Conservation (phyloP, 768 basidiomycete genomes). For the Leccinum rimulosum region DNA sequence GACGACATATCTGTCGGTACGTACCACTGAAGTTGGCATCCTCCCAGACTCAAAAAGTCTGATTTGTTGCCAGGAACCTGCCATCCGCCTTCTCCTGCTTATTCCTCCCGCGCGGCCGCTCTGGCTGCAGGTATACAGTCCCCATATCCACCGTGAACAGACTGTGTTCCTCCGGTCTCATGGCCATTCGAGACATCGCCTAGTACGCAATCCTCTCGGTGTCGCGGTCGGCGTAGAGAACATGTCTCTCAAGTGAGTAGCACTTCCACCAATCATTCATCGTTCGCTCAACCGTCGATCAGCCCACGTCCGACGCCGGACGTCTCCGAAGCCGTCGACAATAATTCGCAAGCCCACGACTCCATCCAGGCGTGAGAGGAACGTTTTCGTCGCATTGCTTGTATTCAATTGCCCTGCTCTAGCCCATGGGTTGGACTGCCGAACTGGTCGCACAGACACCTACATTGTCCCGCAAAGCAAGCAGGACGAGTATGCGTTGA, state of each 20-base stretch:
- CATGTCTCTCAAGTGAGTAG: conserved; percentile 71
- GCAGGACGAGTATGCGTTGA: no score
- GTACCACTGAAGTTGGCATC: conserved; percentile 15
- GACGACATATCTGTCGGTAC: conserved; percentile 84
- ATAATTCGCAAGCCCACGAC: conserved; percentile 65
- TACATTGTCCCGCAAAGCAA: conserved; percentile 73
- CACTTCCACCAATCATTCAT: conserved; percentile 1
- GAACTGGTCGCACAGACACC: conserved; percentile 83
- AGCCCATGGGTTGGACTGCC: conserved; percentile 97
- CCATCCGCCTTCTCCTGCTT: conserved; percentile 78
- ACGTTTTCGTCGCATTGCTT: background rate
- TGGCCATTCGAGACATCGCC: conserved; percentile 89
- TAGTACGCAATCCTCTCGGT: conserved; percentile 87
- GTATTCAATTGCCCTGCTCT: conserved; percentile 2
- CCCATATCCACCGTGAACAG: conserved; percentile 92
- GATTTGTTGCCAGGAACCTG: conserved; percentile 58
- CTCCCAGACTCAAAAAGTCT: background rate
- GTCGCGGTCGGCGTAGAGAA: conserved; percentile 82
- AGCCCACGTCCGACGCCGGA: conserved; percentile 76
- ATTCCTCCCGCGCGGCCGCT: conserved; percentile 82
- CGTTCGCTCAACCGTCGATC: conserved; percentile 3
- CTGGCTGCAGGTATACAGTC: conserved; percentile 89
- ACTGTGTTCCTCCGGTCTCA: conserved; percentile 90
- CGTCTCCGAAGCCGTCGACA: conserved; percentile 55
- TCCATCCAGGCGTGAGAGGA: conserved; percentile 53